These are phyloP conservation scores for Scedosporium boydii DNA, from an alignment of 2,329 filamentous ascomycete species.

Conservation along the genomic window DNA sequence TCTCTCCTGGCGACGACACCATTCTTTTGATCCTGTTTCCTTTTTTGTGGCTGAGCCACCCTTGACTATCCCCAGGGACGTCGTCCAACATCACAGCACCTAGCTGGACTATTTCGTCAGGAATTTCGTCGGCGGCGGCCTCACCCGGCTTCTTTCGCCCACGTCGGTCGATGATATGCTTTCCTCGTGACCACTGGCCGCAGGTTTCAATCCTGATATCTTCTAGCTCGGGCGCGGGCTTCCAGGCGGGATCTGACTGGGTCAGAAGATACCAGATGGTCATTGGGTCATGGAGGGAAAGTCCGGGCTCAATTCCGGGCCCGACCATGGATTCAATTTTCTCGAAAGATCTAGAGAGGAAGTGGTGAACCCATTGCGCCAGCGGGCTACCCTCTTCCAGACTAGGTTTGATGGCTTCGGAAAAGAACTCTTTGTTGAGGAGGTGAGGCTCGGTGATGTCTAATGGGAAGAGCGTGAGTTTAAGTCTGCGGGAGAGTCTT, in stretches of 20 bases:
- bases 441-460: conserved; percentile 68
- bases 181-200: conserved; percentile 91
- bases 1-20: conserved; percentile 57
- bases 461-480: conserved; percentile 62
- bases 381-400: conserved; percentile 59
- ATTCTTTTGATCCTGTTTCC: conserved; percentile 78
- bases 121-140: neutral
- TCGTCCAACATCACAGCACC: conserved; percentile 32
- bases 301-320: conserved; percentile 46
- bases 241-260: conserved; percentile 48
- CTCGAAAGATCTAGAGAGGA: conserved; percentile 59
- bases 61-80: conserved; percentile 60
- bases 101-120: conserved; percentile 26
- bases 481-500: conserved; percentile 52
- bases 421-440: conserved; percentile 52
- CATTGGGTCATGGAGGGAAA: conserved; percentile 68
- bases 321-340: conserved; percentile 57
- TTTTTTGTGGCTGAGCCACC: conserved; percentile 63
- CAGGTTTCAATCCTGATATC: conserved; percentile 84
- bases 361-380: conserved; percentile 62
- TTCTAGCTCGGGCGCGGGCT: conserved; percentile 48
- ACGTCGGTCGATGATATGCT: conserved; percentile 76
- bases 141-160: conserved; percentile 37
- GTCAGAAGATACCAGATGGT: conserved; percentile 72
- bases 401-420: conserved; percentile 41